These are phyloP conservation scores for Balamuthia mandrillaris DNA, from an alignment of 208 protist genomes.

Conservation along the genomic window DNA sequence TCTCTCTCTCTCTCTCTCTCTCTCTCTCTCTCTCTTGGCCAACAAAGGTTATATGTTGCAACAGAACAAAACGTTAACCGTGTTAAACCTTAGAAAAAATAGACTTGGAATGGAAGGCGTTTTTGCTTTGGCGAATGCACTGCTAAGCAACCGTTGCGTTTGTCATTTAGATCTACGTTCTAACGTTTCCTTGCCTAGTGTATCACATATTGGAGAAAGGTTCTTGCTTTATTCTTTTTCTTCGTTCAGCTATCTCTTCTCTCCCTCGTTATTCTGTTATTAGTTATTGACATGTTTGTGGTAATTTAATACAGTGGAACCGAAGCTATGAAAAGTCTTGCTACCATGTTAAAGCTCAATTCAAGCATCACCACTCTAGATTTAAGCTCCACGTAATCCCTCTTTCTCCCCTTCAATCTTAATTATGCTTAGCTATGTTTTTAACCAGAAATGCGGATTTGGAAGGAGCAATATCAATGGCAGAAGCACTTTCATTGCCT, in stretches of 20 bases:
- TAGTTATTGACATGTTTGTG: neutral
- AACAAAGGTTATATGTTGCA: too few relatives aligned
- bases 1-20: too few relatives aligned
- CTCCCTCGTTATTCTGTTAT: neutral
- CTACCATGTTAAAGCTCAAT: neutral
- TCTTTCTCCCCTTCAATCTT: neutral
- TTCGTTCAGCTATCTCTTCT: neutral
- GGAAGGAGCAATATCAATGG: neutral
- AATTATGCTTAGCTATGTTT: neutral
- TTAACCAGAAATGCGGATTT: neutral
- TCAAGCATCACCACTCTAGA: neutral
- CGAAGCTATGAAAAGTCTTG: neutral
- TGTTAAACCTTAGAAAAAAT: too few relatives aligned
- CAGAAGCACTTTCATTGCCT: neutral
- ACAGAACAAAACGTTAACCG: too few relatives aligned
- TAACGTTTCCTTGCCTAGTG: neutral
- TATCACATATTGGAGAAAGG: neutral
- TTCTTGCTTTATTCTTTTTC: neutral
- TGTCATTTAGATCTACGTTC: neutral
- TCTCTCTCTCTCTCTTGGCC: too few relatives aligned
- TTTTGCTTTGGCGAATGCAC: neutral
- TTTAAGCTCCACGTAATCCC: neutral
- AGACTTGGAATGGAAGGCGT: conserved; percentile 20
- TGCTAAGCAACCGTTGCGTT: neutral
- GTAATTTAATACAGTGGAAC: conserved; percentile 14